A percentile compares a stretch with the other conserved stretches of the same genome.
Evolutionary conservation across 2,329 filamentous ascomycete genomes (phyloP).

Genomic region (Monilinia laxa): DNA sequence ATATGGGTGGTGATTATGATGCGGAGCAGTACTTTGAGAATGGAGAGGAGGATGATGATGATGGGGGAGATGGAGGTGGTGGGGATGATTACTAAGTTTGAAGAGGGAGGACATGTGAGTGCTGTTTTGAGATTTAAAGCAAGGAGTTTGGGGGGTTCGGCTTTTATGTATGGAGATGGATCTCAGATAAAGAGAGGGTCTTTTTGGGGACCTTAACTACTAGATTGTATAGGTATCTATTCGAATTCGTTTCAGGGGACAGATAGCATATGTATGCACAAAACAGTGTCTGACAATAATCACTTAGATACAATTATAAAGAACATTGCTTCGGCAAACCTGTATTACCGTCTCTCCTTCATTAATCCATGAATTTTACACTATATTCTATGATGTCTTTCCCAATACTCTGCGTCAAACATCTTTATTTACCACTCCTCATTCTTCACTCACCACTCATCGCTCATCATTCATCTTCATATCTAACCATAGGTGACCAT

Average conservation of each 20-base stretch:
- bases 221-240: not conserved
- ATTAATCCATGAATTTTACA: not conserved
- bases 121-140: not conserved
- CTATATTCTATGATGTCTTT: not conserved
- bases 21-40: slow-evolving; percentile 64
- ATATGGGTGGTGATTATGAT: slow-evolving; percentile 61
- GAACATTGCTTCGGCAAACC: no score
- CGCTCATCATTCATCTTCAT: not conserved
- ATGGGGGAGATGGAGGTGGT: slow-evolving; percentile 41
- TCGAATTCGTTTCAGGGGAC: no score
- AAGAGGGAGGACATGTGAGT: not conserved
- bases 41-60: slow-evolving; percentile 56
- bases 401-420: no score
- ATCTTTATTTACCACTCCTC: not conserved
- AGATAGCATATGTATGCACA: not conserved
- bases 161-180: not conserved
- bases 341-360: not conserved
- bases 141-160: not conserved
- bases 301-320: not conserved
- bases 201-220: not conserved
- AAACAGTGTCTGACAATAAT: not conserved
- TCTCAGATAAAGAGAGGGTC: not conserved
- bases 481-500: not conserved
- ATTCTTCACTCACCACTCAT: no score
- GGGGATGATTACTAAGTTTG: slow-evolving; percentile 33